Evolutionary conservation across 2,329 filamentous ascomycete genomes (phyloP), one percentile per base, ranked within the genome.

Genomic region (Verticillium zaregamsianum): DNA sequence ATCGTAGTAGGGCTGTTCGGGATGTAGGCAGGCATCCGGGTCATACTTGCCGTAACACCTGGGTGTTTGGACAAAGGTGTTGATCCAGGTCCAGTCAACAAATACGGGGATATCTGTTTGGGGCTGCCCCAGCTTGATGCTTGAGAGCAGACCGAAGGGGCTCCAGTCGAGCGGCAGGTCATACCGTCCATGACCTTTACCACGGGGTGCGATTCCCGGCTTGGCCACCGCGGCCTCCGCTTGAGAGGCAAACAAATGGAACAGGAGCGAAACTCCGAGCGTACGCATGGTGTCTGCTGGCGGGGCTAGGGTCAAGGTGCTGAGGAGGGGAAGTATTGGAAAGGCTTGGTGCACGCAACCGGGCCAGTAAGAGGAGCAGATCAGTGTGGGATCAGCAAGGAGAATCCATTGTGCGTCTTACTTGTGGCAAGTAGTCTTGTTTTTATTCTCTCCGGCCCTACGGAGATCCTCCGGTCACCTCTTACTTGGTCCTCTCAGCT

Each of bases 81-180:
- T 63, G 59, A 65, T 61, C 66, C 66, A 67, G 14, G 66, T 67
- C 66, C 66, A 67, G 57, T 67, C 66, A 25, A 67, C 63, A 57
- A 67, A 66, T 37, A 65, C 20, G 15, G 64, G 59, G 35, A 64
- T 33, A 11, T 66, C 65, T 33, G 56, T 39, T 17, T 55, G 31
- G 37, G 66, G 64, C 3, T 45, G 63, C 15, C 66, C 66, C 20
- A 66, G 37, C 17, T 54, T 57, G 32, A 62, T 59, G 3, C 23
- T 63, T 3, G 66, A 56, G 20, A 65, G 55, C 59, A 66, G 65
- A 1, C 63, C 63, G 23, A 61, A 59, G 6, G 62, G 61, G 55
- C 49, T 61, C 61, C 61, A 65, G 32, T 60, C 57, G n/a, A 66
- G 17, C 15, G 62, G 66, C 62, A 63, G 61, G 57, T 65, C 63